phyloP scores from a whole-genome alignment of 768 basidiomycete species.

The Mycena capillaripes region DNA sequence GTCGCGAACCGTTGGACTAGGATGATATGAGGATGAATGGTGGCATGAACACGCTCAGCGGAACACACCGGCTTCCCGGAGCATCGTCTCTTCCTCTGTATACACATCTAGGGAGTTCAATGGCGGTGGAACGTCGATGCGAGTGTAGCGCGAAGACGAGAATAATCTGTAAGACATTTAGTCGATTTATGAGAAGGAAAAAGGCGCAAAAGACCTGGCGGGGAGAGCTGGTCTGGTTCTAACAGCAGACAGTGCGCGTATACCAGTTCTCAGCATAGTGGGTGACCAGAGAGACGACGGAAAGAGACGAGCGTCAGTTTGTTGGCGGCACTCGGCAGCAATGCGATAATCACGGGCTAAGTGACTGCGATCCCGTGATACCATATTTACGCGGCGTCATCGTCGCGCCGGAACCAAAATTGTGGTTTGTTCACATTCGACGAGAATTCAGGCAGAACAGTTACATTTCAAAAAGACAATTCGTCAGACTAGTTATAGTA shows the following conservation, averaged over 20 bases:
- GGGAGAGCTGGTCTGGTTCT: conserved; percentile 16
- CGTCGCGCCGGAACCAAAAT: too few species aligned
- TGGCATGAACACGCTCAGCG: not conserved
- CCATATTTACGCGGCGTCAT: too few species aligned
- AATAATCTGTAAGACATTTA: conserved; percentile 46
- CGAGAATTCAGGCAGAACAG: too few species aligned
- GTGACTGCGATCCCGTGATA: not conserved
- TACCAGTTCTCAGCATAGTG: conserved; percentile 30
- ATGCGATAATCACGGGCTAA: conserved; percentile 10
- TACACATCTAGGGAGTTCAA: conserved; percentile 82
- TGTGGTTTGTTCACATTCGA: too few species aligned
- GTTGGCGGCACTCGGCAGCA: not conserved
- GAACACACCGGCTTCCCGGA: conserved; percentile 87
- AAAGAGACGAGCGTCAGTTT: not conserved
- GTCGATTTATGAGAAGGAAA: not conserved
- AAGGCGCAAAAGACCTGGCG: conserved; percentile 8
- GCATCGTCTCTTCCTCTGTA: conserved; percentile 95
- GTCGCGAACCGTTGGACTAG: conserved; percentile 89
- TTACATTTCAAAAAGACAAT: too few species aligned
- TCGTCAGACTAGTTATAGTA: too few species aligned
- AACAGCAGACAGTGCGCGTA: conserved; percentile 20
- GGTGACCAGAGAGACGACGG: not conserved
- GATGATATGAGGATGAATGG: not conserved
- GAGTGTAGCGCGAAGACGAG: conserved; percentile 51
- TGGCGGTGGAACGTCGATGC: conserved; percentile 42